phyloP scores from a whole-genome alignment of 352 stramenopile species.

The Globisporangium uncinulatum region DNA sequence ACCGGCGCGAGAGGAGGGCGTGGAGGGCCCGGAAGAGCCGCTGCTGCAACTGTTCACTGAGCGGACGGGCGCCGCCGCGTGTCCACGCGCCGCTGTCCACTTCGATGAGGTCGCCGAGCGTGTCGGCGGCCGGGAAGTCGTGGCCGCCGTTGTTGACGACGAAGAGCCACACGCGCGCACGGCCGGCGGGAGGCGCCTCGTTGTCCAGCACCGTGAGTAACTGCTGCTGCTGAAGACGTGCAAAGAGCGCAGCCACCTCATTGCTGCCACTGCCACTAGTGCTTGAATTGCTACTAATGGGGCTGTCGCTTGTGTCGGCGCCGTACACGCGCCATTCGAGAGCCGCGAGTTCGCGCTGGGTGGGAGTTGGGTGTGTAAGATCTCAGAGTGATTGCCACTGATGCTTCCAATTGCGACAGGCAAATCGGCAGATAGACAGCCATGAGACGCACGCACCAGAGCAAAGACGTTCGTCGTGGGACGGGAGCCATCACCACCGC shows the following conservation, averaged over 20 bases:
- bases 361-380: background rate
- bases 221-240: constrained; percentile 34
- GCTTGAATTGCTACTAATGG: background rate
- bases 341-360: constrained; percentile 36
- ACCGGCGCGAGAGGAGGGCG: constrained; percentile 16
- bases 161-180: constrained; percentile 44
- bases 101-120: constrained; percentile 20
- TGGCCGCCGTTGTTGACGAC: constrained; percentile 32
- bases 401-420: background rate
- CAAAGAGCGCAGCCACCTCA: constrained; percentile 21
- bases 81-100: constrained; percentile 22
- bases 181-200: background rate
- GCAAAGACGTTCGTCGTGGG: constrained; percentile 36
- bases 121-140: constrained; percentile 15
- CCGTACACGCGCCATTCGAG: constrained; percentile 52
- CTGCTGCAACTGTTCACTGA: constrained; percentile 14
- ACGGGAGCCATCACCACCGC: background rate
- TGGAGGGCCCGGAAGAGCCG: constrained; percentile 43
- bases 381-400: constrained; percentile 5
- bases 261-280: background rate
- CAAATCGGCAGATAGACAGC: constrained; percentile 1
- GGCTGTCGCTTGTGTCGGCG: constrained; percentile 1
- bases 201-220: constrained; percentile 22
- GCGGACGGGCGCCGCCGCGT: constrained; percentile 2
- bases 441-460: constrained; percentile 25